Conservation (phyloP, 2,329 filamentous ascomycete species). For the Phoma sp. region DNA sequence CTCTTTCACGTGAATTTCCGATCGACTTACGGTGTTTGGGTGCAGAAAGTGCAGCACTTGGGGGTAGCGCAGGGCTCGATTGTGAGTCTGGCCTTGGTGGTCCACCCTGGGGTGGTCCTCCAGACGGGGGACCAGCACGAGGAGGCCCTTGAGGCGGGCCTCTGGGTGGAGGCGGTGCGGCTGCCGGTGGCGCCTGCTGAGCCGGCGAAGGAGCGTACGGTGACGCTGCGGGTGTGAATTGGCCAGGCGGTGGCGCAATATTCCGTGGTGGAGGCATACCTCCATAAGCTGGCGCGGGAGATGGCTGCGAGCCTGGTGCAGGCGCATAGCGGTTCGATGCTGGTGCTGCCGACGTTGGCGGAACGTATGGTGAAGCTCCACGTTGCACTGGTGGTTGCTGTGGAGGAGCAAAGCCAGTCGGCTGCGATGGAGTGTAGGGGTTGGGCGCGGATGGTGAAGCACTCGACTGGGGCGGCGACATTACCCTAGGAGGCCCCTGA, state of each 20-base stretch:
- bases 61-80: conserved; percentile 58
- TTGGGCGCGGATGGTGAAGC: conserved; percentile 55
- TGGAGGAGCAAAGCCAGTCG: conserved; percentile 53
- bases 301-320: conserved; percentile 64
- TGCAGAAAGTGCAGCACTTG: conserved; percentile 57
- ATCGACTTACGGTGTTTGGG: conserved; percentile 71
- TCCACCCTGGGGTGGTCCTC: conserved; percentile 45
- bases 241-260: conserved; percentile 53
- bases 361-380: conserved; percentile 85
- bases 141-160: conserved; percentile 50
- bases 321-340: conserved; percentile 67
- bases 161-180: conserved; percentile 52
- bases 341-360: conserved; percentile 73
- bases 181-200: conserved; percentile 48
- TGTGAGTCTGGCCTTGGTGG: conserved; percentile 50
- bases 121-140: conserved; percentile 46
- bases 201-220: conserved; percentile 48
- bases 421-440: conserved; percentile 66
- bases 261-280: conserved; percentile 51
- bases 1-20: background rate
- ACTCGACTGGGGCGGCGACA: conserved; percentile 67
- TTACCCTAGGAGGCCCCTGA: conserved; percentile 59
- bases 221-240: conserved; percentile 29
- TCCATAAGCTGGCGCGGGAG: conserved; percentile 41
- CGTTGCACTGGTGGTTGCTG: conserved; percentile 69